A percentile compares a stretch with the other conserved stretches of the same genome.
Conservation (phyloP, 352 stramenopile species). For the Peronospora tabacina region DNA sequence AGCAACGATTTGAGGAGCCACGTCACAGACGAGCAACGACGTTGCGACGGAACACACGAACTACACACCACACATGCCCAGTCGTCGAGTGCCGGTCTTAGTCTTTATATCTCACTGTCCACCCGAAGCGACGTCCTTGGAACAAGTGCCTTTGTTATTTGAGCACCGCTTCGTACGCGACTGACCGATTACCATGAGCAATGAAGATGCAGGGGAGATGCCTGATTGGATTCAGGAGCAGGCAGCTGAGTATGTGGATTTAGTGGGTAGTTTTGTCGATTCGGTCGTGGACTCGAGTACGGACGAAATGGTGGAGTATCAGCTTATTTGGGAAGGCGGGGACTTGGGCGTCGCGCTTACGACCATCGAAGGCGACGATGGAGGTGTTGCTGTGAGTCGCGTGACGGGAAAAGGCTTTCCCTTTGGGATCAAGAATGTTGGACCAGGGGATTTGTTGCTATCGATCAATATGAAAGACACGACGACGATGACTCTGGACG, state of each 20-base stretch:
- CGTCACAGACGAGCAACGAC: too few species aligned
- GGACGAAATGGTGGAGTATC: constrained; percentile 83
- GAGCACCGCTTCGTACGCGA: not conserved
- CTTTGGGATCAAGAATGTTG: constrained; percentile 86
- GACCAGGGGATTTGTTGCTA: constrained; percentile 65
- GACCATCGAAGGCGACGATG: constrained; percentile 46
- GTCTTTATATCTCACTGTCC: too few species aligned
- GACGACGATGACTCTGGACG: constrained; percentile 67
- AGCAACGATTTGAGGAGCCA: too few species aligned
- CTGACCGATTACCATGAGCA: constrained; percentile 21
- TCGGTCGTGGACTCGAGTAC: constrained; percentile 75
- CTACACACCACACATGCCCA: not conserved
- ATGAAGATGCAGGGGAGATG: constrained; percentile 17
- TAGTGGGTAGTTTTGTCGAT: constrained; percentile 81
- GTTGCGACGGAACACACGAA: not conserved
- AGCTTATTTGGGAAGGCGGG: constrained; percentile 84
- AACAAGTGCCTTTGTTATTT: not conserved
- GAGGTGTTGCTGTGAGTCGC: constrained; percentile 67
- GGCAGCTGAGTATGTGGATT: constrained; percentile 72
- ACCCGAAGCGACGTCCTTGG: constrained; percentile 20
- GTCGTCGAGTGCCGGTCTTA: too few species aligned
- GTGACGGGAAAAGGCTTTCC: constrained; percentile 83
- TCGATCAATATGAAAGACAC: constrained; percentile 81
- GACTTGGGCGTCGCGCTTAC: constrained; percentile 81
- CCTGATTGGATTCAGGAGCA: constrained; percentile 80